Percentiles rank a stretch among this genome's conserved stretches.
These are phyloP conservation scores for Fagopyrum esculentum DNA, from an alignment of 148 eudicot genomes.

Conservation along the genomic window DNA sequence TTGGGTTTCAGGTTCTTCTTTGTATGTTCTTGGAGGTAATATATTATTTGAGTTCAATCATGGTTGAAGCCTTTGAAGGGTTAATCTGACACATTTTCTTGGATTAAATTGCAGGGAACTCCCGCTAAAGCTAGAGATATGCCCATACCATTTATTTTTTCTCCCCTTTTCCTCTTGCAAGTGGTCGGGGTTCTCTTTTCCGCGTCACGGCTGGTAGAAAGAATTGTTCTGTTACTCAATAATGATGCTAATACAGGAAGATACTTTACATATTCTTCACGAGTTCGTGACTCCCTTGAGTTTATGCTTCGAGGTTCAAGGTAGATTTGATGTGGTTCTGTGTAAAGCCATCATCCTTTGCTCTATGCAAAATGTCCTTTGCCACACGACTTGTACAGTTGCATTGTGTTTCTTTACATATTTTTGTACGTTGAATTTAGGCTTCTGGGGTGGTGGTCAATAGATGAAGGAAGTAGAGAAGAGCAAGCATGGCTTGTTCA, in stretches of 20 bases:
- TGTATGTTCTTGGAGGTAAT: constrained; percentile 88
- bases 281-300: constrained; percentile 62
- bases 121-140: constrained; percentile 61
- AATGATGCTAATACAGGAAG: constrained; percentile 45
- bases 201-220: constrained; percentile 60
- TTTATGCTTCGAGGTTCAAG: constrained; percentile 91
- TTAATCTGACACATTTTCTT: neutral
- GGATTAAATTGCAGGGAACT: constrained; percentile 55
- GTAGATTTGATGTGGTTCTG: constrained; percentile 24
- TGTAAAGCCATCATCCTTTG: neutral
- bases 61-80: constrained; percentile 10
- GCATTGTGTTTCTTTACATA: neutral
- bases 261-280: constrained; percentile 59
- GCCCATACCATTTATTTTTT: constrained; percentile 64
- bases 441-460: constrained; percentile 98
- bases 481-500: constrained; percentile 79
- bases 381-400: neutral
- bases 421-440: constrained; percentile 20
- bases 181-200: constrained; percentile 68
- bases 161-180: constrained; percentile 81
- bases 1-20: constrained; percentile 76
- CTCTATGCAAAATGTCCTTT: neutral
- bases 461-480: constrained; percentile 95
- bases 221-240: constrained; percentile 47
- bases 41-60: neutral